These are phyloP conservation scores for Amanita exitialis DNA, from an alignment of 768 basidiomycete genomes.

Conservation along the genomic window DNA sequence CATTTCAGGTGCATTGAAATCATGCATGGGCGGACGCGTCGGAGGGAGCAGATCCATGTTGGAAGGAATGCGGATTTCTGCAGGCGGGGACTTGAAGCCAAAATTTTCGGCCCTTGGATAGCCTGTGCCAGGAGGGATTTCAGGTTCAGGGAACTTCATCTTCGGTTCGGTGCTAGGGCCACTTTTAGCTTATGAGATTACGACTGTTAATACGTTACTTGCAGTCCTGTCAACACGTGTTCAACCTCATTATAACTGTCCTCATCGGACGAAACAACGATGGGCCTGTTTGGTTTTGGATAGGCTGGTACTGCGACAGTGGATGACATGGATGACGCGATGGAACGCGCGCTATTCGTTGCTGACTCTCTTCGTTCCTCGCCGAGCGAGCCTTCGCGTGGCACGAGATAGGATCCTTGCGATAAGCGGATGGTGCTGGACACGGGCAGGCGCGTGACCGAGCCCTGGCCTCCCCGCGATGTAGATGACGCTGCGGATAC, in stretches of 20 bases:
- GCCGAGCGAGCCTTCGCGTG: not conserved
- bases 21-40: slow-evolving; percentile 8
- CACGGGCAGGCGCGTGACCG: no score
- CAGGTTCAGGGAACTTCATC: not conserved
- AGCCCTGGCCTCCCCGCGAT: not conserved
- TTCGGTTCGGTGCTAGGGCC: slow-evolving; percentile 10
- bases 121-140: not conserved
- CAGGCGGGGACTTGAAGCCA: slow-evolving; percentile 10
- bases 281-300: slow-evolving; percentile 11
- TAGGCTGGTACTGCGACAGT: not conserved
- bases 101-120: not conserved
- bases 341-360: not conserved
- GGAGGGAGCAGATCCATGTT: slow-evolving; percentile 17
- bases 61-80: slow-evolving; percentile 25
- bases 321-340: not conserved
- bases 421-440: no score
- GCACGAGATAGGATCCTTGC: no score
- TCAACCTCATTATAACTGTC: slow-evolving; percentile 15
- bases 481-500: slow-evolving; percentile 7
- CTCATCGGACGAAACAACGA: slow-evolving; percentile 29
- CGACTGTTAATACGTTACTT: slow-evolving; percentile 2
- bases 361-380: not conserved
- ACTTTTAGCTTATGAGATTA: not conserved
- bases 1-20: slow-evolving; percentile 14
- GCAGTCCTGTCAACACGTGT: slow-evolving; percentile 7